Evolutionary conservation across 768 basidiomycete species (phyloP).

Genomic region (Xerocomus brunneocitrinus): DNA sequence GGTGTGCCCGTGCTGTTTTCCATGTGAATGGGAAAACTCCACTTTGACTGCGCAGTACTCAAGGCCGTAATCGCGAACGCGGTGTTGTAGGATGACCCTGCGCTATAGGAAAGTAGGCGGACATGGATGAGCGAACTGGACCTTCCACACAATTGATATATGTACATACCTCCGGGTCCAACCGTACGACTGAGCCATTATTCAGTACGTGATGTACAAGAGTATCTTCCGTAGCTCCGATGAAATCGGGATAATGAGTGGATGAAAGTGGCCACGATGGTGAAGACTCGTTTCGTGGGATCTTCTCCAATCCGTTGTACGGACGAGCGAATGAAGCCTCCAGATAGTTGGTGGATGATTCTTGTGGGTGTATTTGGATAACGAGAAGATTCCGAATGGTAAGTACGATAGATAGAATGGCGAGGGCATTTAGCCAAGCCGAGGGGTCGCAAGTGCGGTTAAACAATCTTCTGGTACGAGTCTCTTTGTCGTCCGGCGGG

Average conservation of each 20-base stretch:
- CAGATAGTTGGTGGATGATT: neutral
- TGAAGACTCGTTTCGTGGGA: slow-evolving; percentile 25
- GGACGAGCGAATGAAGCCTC: slow-evolving; percentile 16
- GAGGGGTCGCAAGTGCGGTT: slow-evolving; percentile 5
- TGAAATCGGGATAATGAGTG: slow-evolving; percentile 20
- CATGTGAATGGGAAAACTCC: slow-evolving; percentile 1
- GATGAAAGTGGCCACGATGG: slow-evolving; percentile 24
- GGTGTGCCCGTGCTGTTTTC: slow-evolving; percentile 2
- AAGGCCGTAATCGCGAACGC: slow-evolving; percentile 23
- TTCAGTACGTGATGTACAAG: slow-evolving; percentile 9
- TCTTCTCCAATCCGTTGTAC: slow-evolving; percentile 21
- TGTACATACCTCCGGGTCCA: slow-evolving; percentile 15
- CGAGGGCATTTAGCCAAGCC: slow-evolving; percentile 17
- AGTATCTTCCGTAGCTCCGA: slow-evolving; percentile 10
- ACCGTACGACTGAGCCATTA: slow-evolving; percentile 19
- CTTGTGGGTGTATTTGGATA: slow-evolving; percentile 8
- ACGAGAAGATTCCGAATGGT: slow-evolving; percentile 21
- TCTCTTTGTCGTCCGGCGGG: neutral
- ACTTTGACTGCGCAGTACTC: slow-evolving; percentile 16
- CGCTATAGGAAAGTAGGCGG: slow-evolving; percentile 4
- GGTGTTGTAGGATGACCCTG: slow-evolving; percentile 18
- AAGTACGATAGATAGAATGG: slow-evolving; percentile 14
- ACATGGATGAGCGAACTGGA: neutral
- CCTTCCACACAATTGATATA: neutral
- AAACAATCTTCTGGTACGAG: neutral